Evolutionary conservation across 1,139 yeast species (phyloP).

Genomic region (Taphrina wiesneri): DNA sequence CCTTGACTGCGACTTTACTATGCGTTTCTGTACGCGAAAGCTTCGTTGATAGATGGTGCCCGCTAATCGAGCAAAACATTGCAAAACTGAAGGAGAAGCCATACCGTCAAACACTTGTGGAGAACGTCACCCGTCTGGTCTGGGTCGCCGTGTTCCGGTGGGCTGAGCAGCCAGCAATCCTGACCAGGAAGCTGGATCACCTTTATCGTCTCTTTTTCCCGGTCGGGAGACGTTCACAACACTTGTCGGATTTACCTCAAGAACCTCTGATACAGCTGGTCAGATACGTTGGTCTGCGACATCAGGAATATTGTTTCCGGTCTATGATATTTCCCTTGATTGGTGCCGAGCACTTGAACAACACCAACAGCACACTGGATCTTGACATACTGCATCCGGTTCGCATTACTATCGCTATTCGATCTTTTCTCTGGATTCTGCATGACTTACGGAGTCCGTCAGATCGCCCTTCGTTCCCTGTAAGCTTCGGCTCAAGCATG

Average conservation of each 20-base stretch:
- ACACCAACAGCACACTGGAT: constrained; percentile 55
- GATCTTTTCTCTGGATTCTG: constrained; percentile 68
- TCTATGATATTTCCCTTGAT: constrained; percentile 64
- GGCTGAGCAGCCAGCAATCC: constrained; percentile 83
- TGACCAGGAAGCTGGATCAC: constrained; percentile 65
- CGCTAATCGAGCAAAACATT: constrained; percentile 56
- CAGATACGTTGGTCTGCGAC: constrained; percentile 74
- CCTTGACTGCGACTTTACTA: constrained; percentile 69
- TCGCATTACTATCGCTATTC: constrained; percentile 65
- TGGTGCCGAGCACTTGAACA: constrained; percentile 42
- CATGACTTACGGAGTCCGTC: constrained; percentile 57
- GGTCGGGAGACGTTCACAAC: constrained; percentile 64
- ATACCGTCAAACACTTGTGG: constrained; percentile 54
- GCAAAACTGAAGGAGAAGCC: constrained; percentile 57
- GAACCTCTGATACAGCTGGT: constrained; percentile 69
- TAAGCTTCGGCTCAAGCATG: constrained; percentile 41
- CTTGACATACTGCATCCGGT: constrained; percentile 71
- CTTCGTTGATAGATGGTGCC: constrained; percentile 74
- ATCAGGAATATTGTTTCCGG: constrained; percentile 76
- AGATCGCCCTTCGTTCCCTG: constrained; percentile 73
- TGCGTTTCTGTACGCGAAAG: constrained; percentile 80
- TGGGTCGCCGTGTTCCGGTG: constrained; percentile 91
- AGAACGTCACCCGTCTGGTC: constrained; percentile 67
- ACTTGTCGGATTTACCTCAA: constrained; percentile 65
- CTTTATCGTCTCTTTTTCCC: constrained; percentile 62